Evolutionary conservation across 2,329 filamentous ascomycete species (phyloP).

Genomic region (Paecilomyces variotii): DNA sequence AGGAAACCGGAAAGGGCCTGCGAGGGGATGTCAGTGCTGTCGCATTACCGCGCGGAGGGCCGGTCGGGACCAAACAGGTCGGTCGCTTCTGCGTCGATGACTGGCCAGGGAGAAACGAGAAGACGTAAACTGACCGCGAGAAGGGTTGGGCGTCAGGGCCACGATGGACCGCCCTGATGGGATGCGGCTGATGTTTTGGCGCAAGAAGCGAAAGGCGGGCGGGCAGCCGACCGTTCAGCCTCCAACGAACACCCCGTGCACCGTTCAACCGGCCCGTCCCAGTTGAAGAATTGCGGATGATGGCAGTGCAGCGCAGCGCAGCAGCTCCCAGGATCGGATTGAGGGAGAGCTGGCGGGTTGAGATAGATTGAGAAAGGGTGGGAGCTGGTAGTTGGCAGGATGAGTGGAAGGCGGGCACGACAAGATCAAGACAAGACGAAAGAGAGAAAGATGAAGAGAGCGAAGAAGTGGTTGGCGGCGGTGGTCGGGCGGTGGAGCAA

Average conservation of each 20-base stretch:
- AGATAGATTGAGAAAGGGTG: constrained; percentile 3
- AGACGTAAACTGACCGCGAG: background rate
- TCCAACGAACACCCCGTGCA: background rate
- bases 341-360: background rate
- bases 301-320: constrained; percentile 1
- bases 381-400: too few species aligned
- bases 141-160: background rate
- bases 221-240: constrained; percentile 4
- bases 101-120: background rate
- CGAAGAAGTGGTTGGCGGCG: background rate
- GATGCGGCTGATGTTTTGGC: constrained; percentile 24
- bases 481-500: background rate
- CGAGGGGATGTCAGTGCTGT: constrained; percentile 12
- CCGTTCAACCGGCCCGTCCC: background rate
- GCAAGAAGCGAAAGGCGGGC: constrained; percentile 23
- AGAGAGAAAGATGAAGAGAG: constrained; percentile 4
- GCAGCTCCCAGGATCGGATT: background rate
- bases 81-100: background rate
- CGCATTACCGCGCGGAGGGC: constrained; percentile 15
- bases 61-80: constrained; percentile 1
- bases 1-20: constrained; percentile 7
- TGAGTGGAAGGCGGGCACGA: constrained; percentile 1
- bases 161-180: background rate
- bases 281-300: constrained; percentile 1
- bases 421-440: background rate